phyloP scores from a whole-genome alignment of 495 filamentous ascomycete species.

The Acidiella bohemica region DNA sequence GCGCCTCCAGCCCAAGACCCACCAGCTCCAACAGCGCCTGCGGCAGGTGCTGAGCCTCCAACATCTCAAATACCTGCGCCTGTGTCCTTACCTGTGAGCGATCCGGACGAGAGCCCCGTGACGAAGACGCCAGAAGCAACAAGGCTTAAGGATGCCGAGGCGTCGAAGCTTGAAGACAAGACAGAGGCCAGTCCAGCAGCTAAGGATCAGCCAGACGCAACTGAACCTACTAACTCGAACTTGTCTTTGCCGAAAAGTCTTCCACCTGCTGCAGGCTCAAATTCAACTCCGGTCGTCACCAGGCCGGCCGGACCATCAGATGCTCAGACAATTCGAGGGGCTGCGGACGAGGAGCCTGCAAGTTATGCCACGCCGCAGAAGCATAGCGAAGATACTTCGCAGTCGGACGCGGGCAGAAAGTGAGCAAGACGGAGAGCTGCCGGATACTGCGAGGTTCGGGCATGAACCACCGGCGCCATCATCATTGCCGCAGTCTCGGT shows the following conservation, averaged over 20 bases:
- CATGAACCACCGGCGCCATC: too few species aligned
- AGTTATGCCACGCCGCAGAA: neutral
- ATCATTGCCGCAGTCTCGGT: too few species aligned
- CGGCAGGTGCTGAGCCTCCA: neutral
- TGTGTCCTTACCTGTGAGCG: neutral
- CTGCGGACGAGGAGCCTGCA: neutral
- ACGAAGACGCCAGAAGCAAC: constrained; percentile 4
- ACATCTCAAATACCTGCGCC: neutral
- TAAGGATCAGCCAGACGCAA: neutral
- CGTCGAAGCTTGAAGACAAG: neutral
- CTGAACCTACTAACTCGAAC: neutral
- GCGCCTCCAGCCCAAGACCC: neutral
- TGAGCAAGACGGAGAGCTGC: too few species aligned
- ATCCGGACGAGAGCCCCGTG: constrained; percentile 12
- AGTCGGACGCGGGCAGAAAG: too few species aligned
- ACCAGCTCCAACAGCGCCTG: neutral
- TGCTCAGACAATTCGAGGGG: neutral
- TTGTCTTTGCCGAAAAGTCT: neutral
- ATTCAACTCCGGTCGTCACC: neutral
- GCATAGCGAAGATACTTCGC: neutral
- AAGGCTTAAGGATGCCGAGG: neutral
- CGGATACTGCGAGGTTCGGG: too few species aligned
- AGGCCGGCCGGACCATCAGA: too few species aligned
- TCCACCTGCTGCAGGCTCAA: neutral
- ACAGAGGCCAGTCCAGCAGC: neutral